Conservation (phyloP, 148 eudicot genomes). For the Fagopyrum esculentum region DNA sequence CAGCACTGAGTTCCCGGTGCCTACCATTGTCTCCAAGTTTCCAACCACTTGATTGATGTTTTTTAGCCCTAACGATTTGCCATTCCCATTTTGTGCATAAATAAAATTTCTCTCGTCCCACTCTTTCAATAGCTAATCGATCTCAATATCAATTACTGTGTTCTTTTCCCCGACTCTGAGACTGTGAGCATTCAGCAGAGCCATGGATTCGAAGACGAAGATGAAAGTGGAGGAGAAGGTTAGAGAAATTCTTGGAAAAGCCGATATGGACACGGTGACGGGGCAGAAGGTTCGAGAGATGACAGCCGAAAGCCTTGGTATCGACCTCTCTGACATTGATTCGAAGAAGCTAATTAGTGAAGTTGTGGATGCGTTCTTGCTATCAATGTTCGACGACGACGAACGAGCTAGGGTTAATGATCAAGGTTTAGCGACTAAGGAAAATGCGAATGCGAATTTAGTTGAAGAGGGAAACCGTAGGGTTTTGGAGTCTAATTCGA, state of each 20-base stretch:
- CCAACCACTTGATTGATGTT: no score
- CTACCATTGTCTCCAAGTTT: not conserved
- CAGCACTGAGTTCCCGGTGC: no score
- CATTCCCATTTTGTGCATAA: not conserved
- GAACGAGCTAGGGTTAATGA: not conserved
- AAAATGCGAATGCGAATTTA: not conserved
- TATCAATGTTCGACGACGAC: constrained; percentile 11
- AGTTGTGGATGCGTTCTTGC: constrained; percentile 25
- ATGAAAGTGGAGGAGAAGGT: constrained; percentile 28
- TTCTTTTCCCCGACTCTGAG: not conserved
- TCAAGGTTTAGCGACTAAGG: not conserved
- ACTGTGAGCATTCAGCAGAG: not conserved
- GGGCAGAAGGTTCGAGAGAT: constrained; percentile 24
- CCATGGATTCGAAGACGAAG: not conserved
- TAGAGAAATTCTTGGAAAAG: constrained; percentile 17
- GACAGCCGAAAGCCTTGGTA: constrained; percentile 22
- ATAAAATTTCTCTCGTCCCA: not conserved
- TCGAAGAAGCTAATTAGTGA: constrained; percentile 19
- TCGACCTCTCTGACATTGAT: constrained; percentile 18
- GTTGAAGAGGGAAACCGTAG: not conserved
- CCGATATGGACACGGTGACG: constrained; percentile 27
- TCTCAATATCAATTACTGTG: no score
- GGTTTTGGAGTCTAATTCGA: not conserved
- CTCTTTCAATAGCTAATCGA: not conserved
- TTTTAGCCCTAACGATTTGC: not conserved